A percentile compares a stretch with the other conserved stretches of the same genome.
These are phyloP conservation scores for Sphaerulina populicola DNA, from an alignment of 2,329 filamentous ascomycete genomes.

Conservation along the genomic window DNA sequence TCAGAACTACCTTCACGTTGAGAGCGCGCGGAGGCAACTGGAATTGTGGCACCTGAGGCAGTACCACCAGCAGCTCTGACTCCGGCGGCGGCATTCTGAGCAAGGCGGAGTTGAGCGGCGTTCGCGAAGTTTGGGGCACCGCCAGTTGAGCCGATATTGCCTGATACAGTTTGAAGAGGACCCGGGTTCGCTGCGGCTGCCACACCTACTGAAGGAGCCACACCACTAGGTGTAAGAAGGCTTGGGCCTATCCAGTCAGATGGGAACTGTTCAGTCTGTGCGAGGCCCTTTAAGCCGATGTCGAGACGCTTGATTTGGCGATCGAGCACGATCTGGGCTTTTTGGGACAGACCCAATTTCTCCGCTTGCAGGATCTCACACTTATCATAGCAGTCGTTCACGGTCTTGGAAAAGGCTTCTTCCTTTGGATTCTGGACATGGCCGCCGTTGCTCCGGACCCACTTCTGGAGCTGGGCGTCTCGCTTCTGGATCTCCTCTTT, in stretches of 20 bases:
- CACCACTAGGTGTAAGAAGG: conserved; percentile 41
- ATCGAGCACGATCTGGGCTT: conserved; percentile 54
- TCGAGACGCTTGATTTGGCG: conserved; percentile 57
- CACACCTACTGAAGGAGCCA: conserved; percentile 20
- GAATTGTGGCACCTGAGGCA: conserved; percentile 17
- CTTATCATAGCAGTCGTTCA: conserved; percentile 59
- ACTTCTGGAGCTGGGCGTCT: conserved; percentile 70
- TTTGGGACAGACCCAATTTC: conserved; percentile 62
- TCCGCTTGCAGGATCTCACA: conserved; percentile 65
- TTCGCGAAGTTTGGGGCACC: conserved; percentile 47
- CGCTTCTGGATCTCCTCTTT: conserved; percentile 61
- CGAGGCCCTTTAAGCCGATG: conserved; percentile 52
- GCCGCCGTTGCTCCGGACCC: conserved; percentile 68
- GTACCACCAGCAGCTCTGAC: conserved; percentile 10
- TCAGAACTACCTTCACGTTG: conserved; percentile 37
- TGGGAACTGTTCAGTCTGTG: conserved; percentile 51
- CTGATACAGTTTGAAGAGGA: conserved; percentile 49
- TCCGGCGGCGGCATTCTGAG: conserved; percentile 29
- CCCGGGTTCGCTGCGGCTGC: conserved; percentile 41
- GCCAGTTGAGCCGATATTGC: conserved; percentile 42
- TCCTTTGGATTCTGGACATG: conserved; percentile 68
- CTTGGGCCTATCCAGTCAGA: conserved; percentile 53
- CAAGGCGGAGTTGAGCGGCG: conserved; percentile 42
- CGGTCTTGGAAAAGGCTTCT: conserved; percentile 55
- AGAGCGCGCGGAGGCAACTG: conserved; percentile 21